A percentile compares a stretch with the other conserved stretches of the same genome.
Evolutionary conservation across 257 asterid species (phyloP).

Genomic region (Coffea eugenioides): DNA sequence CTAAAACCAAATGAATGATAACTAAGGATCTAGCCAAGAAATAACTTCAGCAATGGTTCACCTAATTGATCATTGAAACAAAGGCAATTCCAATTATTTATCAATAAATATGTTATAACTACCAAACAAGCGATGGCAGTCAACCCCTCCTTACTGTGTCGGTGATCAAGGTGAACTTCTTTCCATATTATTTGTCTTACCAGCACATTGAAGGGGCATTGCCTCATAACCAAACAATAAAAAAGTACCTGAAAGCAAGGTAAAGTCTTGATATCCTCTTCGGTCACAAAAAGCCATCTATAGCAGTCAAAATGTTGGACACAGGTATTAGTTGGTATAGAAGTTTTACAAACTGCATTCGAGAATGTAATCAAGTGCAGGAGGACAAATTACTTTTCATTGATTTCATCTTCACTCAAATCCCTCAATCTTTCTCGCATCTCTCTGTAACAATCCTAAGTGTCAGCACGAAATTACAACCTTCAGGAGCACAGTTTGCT

Average conservation of each 20-base stretch:
- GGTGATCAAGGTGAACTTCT: no score
- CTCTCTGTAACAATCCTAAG: slow-evolving; percentile 53
- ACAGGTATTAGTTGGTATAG: slow-evolving; percentile 15
- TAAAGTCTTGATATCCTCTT: slow-evolving; percentile 74
- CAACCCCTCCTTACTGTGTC: no score
- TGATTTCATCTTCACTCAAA: slow-evolving; percentile 74
- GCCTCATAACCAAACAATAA: slow-evolving; percentile 13
- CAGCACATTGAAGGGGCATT: neutral
- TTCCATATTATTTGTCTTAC: neutral
- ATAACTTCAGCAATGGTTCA: no score
- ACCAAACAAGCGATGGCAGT: no score
- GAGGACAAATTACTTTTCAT: slow-evolving; percentile 50
- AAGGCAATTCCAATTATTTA: no score
- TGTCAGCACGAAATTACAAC: slow-evolving; percentile 28
- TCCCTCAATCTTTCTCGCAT: slow-evolving; percentile 75
- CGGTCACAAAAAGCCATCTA: slow-evolving; percentile 93
- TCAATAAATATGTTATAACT: no score
- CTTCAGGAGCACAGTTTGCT: slow-evolving; percentile 20
- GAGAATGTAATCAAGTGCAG: slow-evolving; percentile 16
- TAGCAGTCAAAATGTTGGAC: slow-evolving; percentile 23
- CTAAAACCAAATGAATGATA: no score
- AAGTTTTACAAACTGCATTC: slow-evolving; percentile 6
- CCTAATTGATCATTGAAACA: no score
- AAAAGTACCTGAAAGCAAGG: slow-evolving; percentile 79
- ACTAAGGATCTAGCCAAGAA: no score